A percentile compares a stretch with the other conserved stretches of the same genome.
Evolutionary conservation across 2,329 filamentous ascomycete genomes (phyloP).

Genomic region (Cordyceps militaris): DNA sequence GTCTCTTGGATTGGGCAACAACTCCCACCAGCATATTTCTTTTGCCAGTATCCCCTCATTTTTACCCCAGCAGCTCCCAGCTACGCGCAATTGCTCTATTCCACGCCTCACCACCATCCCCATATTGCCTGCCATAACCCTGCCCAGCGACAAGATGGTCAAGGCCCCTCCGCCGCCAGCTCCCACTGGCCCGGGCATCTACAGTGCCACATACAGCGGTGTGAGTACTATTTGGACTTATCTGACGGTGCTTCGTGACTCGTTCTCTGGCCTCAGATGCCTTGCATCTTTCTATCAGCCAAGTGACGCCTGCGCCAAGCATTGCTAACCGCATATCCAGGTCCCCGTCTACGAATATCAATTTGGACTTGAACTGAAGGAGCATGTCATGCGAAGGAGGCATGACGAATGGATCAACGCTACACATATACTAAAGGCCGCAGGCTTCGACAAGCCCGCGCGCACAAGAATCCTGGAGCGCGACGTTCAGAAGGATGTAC

Average conservation of each 20-base stretch:
- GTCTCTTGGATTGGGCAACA: background rate
- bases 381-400: slow-evolving; percentile 92
- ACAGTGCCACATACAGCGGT: slow-evolving; percentile 63
- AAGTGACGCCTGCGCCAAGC: background rate
- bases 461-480: slow-evolving; percentile 91
- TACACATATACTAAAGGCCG: slow-evolving; percentile 96
- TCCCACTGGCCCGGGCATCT: slow-evolving; percentile 43
- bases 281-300: background rate
- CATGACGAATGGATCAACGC: slow-evolving; percentile 98
- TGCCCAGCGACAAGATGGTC: slow-evolving; percentile 35
- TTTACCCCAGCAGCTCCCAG: background rate
- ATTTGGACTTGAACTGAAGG: slow-evolving; percentile 66
- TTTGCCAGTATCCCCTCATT: background rate
- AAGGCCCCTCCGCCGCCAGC: slow-evolving; percentile 30
- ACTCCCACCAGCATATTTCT: background rate
- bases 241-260: background rate
- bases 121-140: background rate
- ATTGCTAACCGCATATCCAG: slow-evolving; percentile 36
- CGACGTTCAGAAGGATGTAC: slow-evolving; percentile 91
- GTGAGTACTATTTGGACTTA: slow-evolving; percentile 38
- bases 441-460: slow-evolving; percentile 94
- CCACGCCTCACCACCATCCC: background rate
- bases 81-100: background rate
- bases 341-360: slow-evolving; percentile 94
- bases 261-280: background rate